Conservation (phyloP, 2,329 filamentous ascomycete species). For the Saccharata proteae region DNA sequence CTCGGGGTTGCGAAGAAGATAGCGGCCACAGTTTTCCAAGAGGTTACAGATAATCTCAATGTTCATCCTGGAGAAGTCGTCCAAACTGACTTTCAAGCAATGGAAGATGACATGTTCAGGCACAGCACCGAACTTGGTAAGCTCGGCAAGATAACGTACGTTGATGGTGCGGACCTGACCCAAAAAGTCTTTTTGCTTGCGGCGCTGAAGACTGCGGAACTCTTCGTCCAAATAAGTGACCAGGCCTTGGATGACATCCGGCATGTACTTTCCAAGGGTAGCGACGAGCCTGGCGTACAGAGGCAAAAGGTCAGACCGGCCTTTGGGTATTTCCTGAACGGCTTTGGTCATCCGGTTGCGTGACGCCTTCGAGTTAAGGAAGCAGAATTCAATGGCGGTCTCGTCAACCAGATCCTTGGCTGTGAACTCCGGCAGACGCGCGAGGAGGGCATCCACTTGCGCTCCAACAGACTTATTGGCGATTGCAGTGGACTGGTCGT, state of each 20-base stretch:
- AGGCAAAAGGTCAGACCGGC: conserved; percentile 79
- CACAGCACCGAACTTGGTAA: conserved; percentile 96
- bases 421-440: conserved; percentile 79
- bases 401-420: conserved; percentile 88
- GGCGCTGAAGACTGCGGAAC: conserved; percentile 88
- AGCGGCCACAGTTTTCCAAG: conserved; percentile 90
- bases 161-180: conserved; percentile 89
- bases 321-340: conserved; percentile 87
- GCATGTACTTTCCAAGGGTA: conserved; percentile 85
- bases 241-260: conserved; percentile 82
- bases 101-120: conserved; percentile 98
- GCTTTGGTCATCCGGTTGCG: conserved; percentile 88
- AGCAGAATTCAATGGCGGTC: conserved; percentile 91
- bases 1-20: conserved; percentile 82
- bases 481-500: conserved; percentile 87
- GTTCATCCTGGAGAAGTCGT: conserved; percentile 97
- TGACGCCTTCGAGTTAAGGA: conserved; percentile 95
- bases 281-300: conserved; percentile 87
- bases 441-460: conserved; percentile 82
- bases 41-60: conserved; percentile 97
- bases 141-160: conserved; percentile 90
- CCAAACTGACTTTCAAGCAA: conserved; percentile 91
- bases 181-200: conserved; percentile 95
- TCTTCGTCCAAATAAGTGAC: conserved; percentile 91
- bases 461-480: conserved; percentile 96